Evolutionary conservation across 495 filamentous ascomycete genomes (phyloP).

Genomic region (Aspergillus bridgeri): DNA sequence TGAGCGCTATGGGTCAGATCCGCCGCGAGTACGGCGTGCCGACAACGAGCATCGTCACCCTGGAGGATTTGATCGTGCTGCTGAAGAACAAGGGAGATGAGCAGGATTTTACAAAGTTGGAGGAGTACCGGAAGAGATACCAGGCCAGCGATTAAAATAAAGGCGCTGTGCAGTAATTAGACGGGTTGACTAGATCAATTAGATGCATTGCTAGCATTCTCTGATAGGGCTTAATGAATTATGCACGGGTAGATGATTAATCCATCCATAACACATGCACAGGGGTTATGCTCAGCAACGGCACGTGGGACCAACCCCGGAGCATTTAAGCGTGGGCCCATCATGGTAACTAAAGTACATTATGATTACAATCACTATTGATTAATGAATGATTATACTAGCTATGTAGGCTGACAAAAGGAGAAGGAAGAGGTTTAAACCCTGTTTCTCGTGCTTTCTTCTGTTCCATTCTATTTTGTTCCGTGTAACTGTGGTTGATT

Average conservation of each 20-base stretch:
- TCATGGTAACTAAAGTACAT: too few relatives aligned
- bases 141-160: conserved; percentile 6
- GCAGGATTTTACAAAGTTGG: conserved; percentile 64
- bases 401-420: too few relatives aligned
- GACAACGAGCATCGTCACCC: conserved; percentile 46
- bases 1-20: conserved; percentile 76
- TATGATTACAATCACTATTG: too few relatives aligned
- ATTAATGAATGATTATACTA: too few relatives aligned
- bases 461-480: neutral
- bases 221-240: too few relatives aligned
- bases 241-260: too few relatives aligned
- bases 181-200: neutral
- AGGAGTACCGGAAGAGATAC: conserved; percentile 77
- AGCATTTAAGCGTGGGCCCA: too few relatives aligned
- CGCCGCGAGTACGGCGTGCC: conserved; percentile 59
- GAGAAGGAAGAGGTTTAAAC: too few relatives aligned
- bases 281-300: too few relatives aligned
- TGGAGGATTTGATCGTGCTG: conserved; percentile 76
- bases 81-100: conserved; percentile 47
- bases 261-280: too few relatives aligned
- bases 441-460: neutral
- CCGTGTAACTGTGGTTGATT: neutral
- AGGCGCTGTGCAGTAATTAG: conserved; percentile 7
- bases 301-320: neutral
- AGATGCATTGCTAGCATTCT: neutral